phyloP scores from a whole-genome alignment of 441 rosid species.

The Populus hybrid region DNA sequence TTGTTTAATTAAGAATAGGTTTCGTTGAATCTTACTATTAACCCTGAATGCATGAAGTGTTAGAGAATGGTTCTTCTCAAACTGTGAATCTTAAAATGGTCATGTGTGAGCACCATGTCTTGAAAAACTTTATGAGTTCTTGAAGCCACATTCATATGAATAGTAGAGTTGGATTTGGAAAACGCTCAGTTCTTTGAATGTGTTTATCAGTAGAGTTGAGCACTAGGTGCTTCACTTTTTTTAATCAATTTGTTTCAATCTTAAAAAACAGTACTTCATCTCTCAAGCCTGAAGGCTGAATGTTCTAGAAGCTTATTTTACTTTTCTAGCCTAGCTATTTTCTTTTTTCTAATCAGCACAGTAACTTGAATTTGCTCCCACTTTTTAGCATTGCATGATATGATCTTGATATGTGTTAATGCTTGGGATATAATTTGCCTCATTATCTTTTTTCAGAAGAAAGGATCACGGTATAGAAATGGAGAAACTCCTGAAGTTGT shows the following conservation, averaged over 20 bases:
- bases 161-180: background rate
- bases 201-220: background rate
- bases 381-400: background rate
- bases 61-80: background rate
- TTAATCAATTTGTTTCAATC: background rate
- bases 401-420: background rate
- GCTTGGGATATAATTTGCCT: constrained; percentile 13
- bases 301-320: background rate
- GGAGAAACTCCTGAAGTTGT: constrained; percentile 71
- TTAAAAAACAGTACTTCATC: background rate
- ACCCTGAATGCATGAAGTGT: background rate
- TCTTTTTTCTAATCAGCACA: background rate
- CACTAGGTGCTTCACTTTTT: background rate
- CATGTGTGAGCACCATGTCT: too few relatives aligned
- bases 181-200: background rate
- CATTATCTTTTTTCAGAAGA: constrained; percentile 54
- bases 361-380: background rate
- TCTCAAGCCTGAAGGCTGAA: background rate
- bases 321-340: background rate
- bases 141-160: background rate
- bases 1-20: background rate
- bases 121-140: background rate
- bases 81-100: background rate
- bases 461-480: constrained; percentile 82
- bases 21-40: background rate